A percentile compares a stretch with the other conserved stretches of the same genome.
phyloP scores from a whole-genome alignment of 768 basidiomycete species.

The Glaciozyma antarctica region DNA sequence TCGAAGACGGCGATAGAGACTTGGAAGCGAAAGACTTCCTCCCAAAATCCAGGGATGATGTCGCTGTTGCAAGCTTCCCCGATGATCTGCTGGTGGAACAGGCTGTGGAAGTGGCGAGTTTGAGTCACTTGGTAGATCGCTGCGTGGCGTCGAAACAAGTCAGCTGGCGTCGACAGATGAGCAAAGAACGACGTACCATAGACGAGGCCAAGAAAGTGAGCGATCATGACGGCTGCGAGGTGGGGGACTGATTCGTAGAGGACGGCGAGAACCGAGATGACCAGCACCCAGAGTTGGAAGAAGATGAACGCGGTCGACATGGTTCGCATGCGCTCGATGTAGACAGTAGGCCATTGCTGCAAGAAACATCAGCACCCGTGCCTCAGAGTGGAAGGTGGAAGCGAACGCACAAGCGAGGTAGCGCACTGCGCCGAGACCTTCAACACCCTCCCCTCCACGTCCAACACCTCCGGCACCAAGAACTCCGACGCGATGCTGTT shows the following conservation, averaged over 20 bases:
- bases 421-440: neutral
- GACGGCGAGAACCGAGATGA: neutral
- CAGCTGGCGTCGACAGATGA: neutral
- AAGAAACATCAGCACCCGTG: neutral
- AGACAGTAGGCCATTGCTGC: neutral
- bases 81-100: neutral
- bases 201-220: neutral
- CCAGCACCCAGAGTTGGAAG: conserved; percentile 1
- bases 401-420: neutral
- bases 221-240: neutral
- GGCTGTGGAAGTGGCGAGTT: neutral
- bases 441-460: neutral
- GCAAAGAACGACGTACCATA: neutral
- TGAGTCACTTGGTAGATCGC: neutral
- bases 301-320: conserved; percentile 1
- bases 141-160: neutral
- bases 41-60: conserved; percentile 2
- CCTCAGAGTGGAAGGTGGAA: neutral
- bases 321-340: conserved; percentile 2
- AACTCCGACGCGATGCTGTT: neutral
- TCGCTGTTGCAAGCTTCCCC: neutral
- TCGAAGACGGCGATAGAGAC: neutral
- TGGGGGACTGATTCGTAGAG: neutral
- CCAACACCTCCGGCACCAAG: neutral
- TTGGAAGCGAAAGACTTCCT: neutral